Conservation (phyloP, 2,329 filamentous ascomycete species). For the Phialocephala subalpina region DNA sequence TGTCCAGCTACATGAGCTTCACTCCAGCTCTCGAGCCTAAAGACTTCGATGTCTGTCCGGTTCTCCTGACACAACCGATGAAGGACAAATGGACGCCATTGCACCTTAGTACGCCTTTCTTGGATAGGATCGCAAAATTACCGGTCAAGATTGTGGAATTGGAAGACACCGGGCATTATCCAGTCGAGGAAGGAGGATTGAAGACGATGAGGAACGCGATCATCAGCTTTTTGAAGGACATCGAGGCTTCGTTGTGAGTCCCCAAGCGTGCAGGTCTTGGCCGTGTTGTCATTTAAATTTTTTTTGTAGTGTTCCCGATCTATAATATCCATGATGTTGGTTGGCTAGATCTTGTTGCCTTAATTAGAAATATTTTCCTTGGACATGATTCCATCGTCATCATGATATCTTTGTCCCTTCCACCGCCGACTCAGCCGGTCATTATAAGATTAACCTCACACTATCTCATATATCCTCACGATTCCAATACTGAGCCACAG, state of each 20-base stretch:
- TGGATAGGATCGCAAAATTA: constrained; percentile 16
- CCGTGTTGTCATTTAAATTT: background rate
- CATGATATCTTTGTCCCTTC: too few species aligned
- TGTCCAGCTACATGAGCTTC: constrained; percentile 17
- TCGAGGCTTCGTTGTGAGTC: background rate
- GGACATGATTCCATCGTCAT: too few species aligned
- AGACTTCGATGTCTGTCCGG: constrained; percentile 18
- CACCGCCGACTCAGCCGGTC: too few species aligned
- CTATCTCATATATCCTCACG: too few species aligned
- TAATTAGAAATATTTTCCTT: too few species aligned
- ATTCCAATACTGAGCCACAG: too few species aligned
- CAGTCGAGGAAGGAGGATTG: constrained; percentile 16
- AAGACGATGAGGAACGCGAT: constrained; percentile 18
- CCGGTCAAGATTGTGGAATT: constrained; percentile 16
- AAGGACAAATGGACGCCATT: constrained; percentile 19
- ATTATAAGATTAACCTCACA: too few species aligned
- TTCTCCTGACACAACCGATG: constrained; percentile 19
- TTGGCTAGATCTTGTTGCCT: too few species aligned
- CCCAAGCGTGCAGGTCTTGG: background rate
- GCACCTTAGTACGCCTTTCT: constrained; percentile 14
- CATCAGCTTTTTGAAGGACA: constrained; percentile 18
- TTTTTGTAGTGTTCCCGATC: background rate
- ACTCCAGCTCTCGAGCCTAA: constrained; percentile 15
- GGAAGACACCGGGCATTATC: constrained; percentile 18
- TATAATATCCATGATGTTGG: background rate